A percentile compares a stretch with the other conserved stretches of the same genome.
phyloP scores from a whole-genome alignment of 495 filamentous ascomycete species.

The Sordaria brevicollis region DNA sequence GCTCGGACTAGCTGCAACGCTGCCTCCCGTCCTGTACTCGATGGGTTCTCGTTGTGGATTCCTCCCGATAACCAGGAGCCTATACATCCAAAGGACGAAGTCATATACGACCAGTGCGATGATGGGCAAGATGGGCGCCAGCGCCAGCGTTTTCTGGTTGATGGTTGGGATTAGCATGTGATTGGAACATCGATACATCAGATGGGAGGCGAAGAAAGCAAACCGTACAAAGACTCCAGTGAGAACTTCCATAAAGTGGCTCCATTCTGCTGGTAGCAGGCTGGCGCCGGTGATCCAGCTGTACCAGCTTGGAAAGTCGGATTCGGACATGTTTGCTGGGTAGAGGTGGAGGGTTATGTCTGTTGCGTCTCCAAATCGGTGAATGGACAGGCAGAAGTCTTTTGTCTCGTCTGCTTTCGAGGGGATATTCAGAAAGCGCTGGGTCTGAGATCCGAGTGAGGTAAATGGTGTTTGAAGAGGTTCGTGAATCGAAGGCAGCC shows the following conservation, averaged over 20 bases:
- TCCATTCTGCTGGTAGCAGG: slow-evolving; percentile 12
- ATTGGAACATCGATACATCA: neutral
- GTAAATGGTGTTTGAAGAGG: neutral
- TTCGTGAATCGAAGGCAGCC: neutral
- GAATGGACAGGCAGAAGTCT: neutral
- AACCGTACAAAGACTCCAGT: slow-evolving; percentile 19
- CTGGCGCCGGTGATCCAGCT: slow-evolving; percentile 12
- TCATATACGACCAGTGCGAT: slow-evolving; percentile 30
- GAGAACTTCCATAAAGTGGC: slow-evolving; percentile 9
- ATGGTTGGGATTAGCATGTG: neutral
- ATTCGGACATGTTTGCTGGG: slow-evolving; percentile 2
- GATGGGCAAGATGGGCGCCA: slow-evolving; percentile 17
- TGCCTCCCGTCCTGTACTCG: neutral
- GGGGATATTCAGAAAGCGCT: neutral
- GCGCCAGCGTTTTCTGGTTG: slow-evolving; percentile 15
- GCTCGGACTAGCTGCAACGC: neutral
- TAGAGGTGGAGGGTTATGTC: neutral
- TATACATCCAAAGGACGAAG: slow-evolving; percentile 34
- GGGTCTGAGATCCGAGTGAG: neutral
- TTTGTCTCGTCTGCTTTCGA: neutral
- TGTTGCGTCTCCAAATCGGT: neutral
- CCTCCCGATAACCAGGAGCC: slow-evolving; percentile 16
- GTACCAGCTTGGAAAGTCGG: slow-evolving; percentile 3
- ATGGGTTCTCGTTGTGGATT: neutral
- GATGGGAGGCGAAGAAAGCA: neutral